Evolutionary conservation across 2,329 filamentous ascomycete species (phyloP), one percentile per base, ranked within the genome.

Genomic region (Aspergillus sp.): DNA sequence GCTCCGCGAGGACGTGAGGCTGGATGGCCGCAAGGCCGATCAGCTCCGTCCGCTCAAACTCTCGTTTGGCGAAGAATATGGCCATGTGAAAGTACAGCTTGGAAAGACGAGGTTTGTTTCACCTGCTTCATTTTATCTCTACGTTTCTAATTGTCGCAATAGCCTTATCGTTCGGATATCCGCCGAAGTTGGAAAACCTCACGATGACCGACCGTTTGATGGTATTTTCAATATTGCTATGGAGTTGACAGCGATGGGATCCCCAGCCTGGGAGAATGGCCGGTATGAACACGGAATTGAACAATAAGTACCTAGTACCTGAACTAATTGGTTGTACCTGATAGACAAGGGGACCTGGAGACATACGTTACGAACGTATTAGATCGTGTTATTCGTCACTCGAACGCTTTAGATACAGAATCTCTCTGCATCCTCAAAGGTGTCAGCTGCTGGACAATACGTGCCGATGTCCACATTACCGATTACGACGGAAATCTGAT

Each of bases 341-440:
- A 15, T 31, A 85, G 91, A 54, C 89, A 90, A 48, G 93, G 89
- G 62, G 90, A 96, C 67, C 84, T 89, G 56, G 95, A 98, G 77
- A 83, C 93, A 3, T 84, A 96, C 43, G 86, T 98, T 27, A 92
- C 93, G 9, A 88, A 93, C 35, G 84, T 95, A 43, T 87, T 99
- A 19, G 95, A 99, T 75, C 96, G 96, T 78, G 93, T 95, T 8
- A 86, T 98, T 60, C 92, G 95, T 43, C 88, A 95, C 59, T 96
- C 93, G 1, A 90, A 90, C 66, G 93, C 95, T 6, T 85, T 99
- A 41, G 93, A 98, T 74, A 96, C 93, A 35, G 95, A 99, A 77
- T 96, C 93, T 4, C 84, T 99, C 45, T 99, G 95, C 75, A 90
- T 99, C 21, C 82, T 97, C 27, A 92, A 95, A 11, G 93, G 91